Percentiles rank a stretch among this genome's conserved stretches.
Evolutionary conservation across 441 rosid species (phyloP).

Genomic region (Eutrema salsugineum): DNA sequence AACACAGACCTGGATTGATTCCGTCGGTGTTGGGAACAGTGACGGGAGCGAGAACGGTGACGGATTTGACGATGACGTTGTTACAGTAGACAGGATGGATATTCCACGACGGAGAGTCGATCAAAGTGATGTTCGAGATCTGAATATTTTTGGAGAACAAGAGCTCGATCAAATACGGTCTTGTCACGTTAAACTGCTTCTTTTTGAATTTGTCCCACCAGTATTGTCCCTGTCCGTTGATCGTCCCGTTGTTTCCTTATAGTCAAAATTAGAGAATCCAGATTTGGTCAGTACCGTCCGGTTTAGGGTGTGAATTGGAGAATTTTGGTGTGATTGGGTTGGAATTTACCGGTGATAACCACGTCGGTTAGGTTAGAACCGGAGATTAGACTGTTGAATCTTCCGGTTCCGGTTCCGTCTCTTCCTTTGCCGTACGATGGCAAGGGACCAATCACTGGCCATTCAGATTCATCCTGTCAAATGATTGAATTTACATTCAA

Average conservation of each 20-base stretch:
- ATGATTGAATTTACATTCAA: neutral
- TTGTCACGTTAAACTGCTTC: slow-evolving; percentile 44
- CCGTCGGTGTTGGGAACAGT: slow-evolving; percentile 83
- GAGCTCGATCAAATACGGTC: slow-evolving; percentile 81
- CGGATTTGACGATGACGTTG: slow-evolving; percentile 47
- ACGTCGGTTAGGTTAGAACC: slow-evolving; percentile 78
- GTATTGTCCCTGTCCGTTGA: slow-evolving; percentile 69
- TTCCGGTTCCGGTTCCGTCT: slow-evolving; percentile 51
- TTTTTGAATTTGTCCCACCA: slow-evolving; percentile 74
- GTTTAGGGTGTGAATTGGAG: neutral
- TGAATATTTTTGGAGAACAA: slow-evolving; percentile 58
- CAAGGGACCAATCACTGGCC: slow-evolving; percentile 49
- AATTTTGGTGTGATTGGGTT: neutral
- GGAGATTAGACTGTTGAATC: slow-evolving; percentile 62
- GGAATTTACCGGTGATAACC: slow-evolving; percentile 61
- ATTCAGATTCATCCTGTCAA: slow-evolving; percentile 63
- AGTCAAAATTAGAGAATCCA: neutral
- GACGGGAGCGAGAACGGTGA: slow-evolving; percentile 72
- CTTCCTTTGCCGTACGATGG: slow-evolving; percentile 79
- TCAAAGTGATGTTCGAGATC: slow-evolving; percentile 64
- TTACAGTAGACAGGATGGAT: slow-evolving; percentile 79
- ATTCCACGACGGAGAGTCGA: slow-evolving; percentile 84
- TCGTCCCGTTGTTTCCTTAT: slow-evolving; percentile 77
- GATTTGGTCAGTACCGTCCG: neutral
- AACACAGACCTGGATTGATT: slow-evolving; percentile 67